Base-by-base conservation (phyloP, 2,329 filamentous ascomycete species). In the Cladosporium sp. region DNA sequence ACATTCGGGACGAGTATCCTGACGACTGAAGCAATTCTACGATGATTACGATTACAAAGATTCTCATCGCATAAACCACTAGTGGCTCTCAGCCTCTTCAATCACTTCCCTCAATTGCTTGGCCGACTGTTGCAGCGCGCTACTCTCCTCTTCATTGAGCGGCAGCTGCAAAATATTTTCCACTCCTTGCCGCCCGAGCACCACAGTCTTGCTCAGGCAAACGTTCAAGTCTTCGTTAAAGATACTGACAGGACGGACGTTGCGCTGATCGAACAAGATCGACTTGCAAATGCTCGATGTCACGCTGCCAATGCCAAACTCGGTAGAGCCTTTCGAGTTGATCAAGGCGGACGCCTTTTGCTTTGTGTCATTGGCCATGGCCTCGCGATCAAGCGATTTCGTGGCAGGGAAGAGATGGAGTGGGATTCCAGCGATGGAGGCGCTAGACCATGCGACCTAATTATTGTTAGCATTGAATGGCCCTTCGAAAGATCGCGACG, bases 1-100 rank as follows among this genome's bases (percentile, higher is more conserved):
- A 96, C 67, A 75, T 88, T 47, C 71, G 71, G 59, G 88, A 95
- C 60, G 83, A 91, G 62, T 96, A 90, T 68, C 92, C 92, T 1
- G 86, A 96, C 64, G 89, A 95, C 69, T 96, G 52, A 62, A 18
- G 17, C 19, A n/a, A 13, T 24, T 44, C 15, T 19, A 7, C n/a
- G 22, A 2, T n/a, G n/a, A n/a, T n/a, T n/a, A n/a, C n/a, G n/a
- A n/a, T 44, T 18, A n/a, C n/a, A n/a, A n/a, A n/a, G n/a, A n/a
- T n/a, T n/a, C n/a, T n/a, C n/a, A n/a, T n/a, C n/a, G n/a, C n/a
- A n/a, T n/a, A n/a, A n/a, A n/a, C n/a, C n/a, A n/a, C n/a, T n/a
- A n/a, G 3, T 38, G 36, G 13, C 18, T 18, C 9, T 70, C 64
- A 3, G 67, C 68, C 2, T 68, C 66, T 43, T 67, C 63, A 47